These are phyloP conservation scores for Cladosporium sp. DNA, from an alignment of 2,329 filamentous ascomycete species.

Conservation along the genomic window DNA sequence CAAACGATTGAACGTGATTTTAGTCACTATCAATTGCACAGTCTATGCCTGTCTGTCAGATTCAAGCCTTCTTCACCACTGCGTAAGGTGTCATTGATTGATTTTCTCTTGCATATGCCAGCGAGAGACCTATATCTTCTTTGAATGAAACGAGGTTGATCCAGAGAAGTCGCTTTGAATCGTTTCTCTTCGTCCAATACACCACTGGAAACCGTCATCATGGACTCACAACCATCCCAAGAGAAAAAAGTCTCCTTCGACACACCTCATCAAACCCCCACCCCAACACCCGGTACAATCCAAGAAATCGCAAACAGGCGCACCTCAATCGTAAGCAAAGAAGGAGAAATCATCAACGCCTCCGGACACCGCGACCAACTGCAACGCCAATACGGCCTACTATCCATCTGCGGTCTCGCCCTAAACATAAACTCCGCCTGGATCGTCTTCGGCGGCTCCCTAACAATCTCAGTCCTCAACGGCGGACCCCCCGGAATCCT, in stretches of 20 bases:
- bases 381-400: constrained; percentile 56
- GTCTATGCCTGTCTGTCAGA: no score
- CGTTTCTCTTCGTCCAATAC: no score
- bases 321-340: constrained; percentile 25
- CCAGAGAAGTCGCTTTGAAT: no score
- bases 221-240: not conserved
- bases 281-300: not conserved
- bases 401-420: constrained; percentile 54
- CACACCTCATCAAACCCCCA: not conserved
- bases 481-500: constrained; percentile 34
- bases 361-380: constrained; percentile 61
- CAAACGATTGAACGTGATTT: no score
- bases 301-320: constrained; percentile 14
- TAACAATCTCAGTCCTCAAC: constrained; percentile 48
- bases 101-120: no score
- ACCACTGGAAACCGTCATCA: no score
- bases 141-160: no score
- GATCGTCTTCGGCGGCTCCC: constrained; percentile 58
- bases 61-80: no score
- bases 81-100: no score
- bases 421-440: constrained; percentile 56
- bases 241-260: constrained; percentile 1
- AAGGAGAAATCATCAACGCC: constrained; percentile 53
- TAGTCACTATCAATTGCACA: no score
- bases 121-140: no score